A percentile compares a stretch with the other conserved stretches of the same genome.
Evolutionary conservation across 495 filamentous ascomycete genomes (phyloP).

Genomic region (Neurospora intermedia): DNA sequence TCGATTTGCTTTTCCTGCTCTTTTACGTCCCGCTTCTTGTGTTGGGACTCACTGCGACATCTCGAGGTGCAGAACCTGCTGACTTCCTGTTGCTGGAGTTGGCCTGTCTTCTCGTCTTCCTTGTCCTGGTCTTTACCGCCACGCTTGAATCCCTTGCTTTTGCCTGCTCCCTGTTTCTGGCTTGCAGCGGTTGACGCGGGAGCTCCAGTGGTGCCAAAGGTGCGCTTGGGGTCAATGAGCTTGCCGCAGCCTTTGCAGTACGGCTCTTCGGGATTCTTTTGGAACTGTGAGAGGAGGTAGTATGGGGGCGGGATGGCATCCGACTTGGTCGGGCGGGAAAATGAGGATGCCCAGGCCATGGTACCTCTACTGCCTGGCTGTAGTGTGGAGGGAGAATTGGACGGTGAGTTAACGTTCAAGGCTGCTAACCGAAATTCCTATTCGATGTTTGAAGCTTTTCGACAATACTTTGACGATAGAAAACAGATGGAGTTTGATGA

Average conservation of each 20-base stretch:
- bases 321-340: conserved; percentile 27
- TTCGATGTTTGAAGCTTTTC: background rate
- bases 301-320: conserved; percentile 26
- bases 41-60: background rate
- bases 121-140: background rate
- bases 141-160: background rate
- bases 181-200: background rate
- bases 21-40: background rate
- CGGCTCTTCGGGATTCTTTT: conserved; percentile 18
- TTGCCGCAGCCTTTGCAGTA: conserved; percentile 34
- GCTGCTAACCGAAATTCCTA: background rate
- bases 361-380: background rate
- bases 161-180: background rate
- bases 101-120: background rate
- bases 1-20: background rate
- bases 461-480: background rate
- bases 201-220: background rate
- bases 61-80: background rate
- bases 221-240: conserved; percentile 20
- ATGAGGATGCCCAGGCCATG: conserved; percentile 31
- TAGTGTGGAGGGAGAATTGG: too few relatives aligned
- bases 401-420: too few relatives aligned
- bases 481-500: background rate
- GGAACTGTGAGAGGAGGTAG: conserved; percentile 24
- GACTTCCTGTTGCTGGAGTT: conserved; percentile 1